Evolutionary conservation across 2,329 filamentous ascomycete genomes (phyloP).

Genomic region (Fusarium poae): DNA sequence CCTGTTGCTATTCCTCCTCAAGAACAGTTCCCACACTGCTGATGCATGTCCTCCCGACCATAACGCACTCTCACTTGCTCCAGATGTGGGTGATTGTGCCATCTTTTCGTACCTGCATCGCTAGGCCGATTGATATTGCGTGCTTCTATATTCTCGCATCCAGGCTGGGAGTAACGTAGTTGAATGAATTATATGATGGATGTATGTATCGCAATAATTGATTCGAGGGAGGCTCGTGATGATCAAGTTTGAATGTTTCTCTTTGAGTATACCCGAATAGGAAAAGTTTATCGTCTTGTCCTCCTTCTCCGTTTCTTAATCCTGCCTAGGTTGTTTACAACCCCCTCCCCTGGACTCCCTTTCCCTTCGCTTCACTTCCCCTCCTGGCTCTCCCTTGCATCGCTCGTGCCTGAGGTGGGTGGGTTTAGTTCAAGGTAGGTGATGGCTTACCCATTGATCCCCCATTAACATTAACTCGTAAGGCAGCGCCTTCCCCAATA

Average conservation of each 20-base stretch:
- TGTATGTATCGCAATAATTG: conserved; percentile 10
- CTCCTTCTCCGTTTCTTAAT: conserved; percentile 18
- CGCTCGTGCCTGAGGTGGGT: conserved; percentile 30
- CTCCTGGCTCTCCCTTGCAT: conserved; percentile 19
- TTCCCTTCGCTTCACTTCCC: conserved; percentile 32
- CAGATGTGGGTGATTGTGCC: conserved; percentile 21
- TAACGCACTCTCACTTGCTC: conserved; percentile 23
- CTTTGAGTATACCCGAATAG: conserved; percentile 21
- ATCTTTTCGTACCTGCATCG: conserved; percentile 41
- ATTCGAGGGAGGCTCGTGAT: conserved; percentile 29
- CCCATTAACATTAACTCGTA: conserved; percentile 6
- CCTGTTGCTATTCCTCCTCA: conserved; percentile 23
- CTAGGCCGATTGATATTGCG: conserved; percentile 21
- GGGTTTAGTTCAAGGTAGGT: conserved; percentile 20
- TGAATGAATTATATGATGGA: conserved; percentile 2
- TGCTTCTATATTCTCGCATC: conserved; percentile 18
- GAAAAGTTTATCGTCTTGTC: conserved; percentile 29
- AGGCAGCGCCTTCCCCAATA: conserved; percentile 32
- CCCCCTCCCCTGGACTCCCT: conserved; percentile 11
- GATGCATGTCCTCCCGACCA: conserved; percentile 25
- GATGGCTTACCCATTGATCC: conserved; percentile 17
- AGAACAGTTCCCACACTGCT: conserved; percentile 32
- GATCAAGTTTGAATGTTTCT: conserved; percentile 25
- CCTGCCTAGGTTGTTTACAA: conserved; percentile 20
- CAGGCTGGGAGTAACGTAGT: not conserved